Evolutionary conservation across 1,139 yeast species (phyloP).

Genomic region (Yamadazyma epiphylla): DNA sequence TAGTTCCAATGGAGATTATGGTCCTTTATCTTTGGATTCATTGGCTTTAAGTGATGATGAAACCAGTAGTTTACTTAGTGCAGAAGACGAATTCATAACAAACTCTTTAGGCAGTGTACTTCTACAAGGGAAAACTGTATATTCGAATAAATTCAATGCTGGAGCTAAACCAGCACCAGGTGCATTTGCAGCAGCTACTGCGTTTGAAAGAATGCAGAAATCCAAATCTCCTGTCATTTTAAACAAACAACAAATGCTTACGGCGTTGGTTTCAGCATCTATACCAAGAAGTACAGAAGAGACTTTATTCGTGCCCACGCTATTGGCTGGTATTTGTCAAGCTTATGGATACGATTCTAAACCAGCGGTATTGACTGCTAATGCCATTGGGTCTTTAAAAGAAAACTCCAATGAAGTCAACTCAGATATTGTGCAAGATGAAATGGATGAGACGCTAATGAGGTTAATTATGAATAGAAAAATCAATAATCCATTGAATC

Average conservation of each 20-base stretch:
- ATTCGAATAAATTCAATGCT: constrained; percentile 15
- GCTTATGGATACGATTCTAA: constrained; percentile 67
- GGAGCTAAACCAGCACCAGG: constrained; percentile 74
- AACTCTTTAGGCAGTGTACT: constrained; percentile 13
- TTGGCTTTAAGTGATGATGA: constrained; percentile 49
- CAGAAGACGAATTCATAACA: constrained; percentile 22
- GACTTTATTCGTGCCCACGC: constrained; percentile 66
- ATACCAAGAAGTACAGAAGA: constrained; percentile 78
- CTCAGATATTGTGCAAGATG: constrained; percentile 7
- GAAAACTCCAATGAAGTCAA: constrained; percentile 30
- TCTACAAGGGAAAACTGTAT: constrained; percentile 13
- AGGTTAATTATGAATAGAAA: constrained; percentile 28
- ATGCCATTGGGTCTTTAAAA: constrained; percentile 64
- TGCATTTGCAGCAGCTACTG: constrained; percentile 70
- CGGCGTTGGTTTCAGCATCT: constrained; percentile 67
- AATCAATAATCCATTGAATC: constrained; percentile 21
- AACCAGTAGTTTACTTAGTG: constrained; percentile 26
- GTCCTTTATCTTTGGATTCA: constrained; percentile 28
- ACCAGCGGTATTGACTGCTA: constrained; percentile 65
- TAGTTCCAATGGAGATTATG: constrained; percentile 37
- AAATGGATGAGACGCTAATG: constrained; percentile 14
- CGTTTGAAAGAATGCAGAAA: constrained; percentile 53
- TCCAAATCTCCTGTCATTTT: constrained; percentile 16
- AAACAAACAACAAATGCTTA: constrained; percentile 49
- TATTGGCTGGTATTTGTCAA: constrained; percentile 64